A percentile compares a stretch with the other conserved stretches of the same genome.
These are phyloP conservation scores for Dendryphion nanum DNA, from an alignment of 2,329 filamentous ascomycete species.

Conservation along the genomic window DNA sequence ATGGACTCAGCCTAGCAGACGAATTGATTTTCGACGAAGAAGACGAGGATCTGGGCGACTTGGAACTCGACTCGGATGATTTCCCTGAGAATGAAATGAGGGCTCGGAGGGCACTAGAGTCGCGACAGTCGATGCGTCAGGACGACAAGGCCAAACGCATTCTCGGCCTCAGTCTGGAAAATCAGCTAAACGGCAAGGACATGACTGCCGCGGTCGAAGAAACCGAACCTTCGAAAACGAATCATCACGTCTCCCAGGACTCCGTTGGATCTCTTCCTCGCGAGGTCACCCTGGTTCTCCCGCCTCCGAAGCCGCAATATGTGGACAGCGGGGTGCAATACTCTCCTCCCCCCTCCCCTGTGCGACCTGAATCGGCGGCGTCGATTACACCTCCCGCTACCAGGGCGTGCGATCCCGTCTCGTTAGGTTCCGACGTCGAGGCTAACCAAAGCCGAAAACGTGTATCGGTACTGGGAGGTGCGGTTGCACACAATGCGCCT, in stretches of 20 bases:
- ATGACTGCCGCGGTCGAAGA: constrained; percentile 17
- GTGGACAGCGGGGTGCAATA: constrained; percentile 77
- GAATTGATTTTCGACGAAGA: constrained; percentile 86
- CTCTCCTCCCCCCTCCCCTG: constrained; percentile 77
- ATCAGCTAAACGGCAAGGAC: constrained; percentile 23
- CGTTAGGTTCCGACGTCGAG: constrained; percentile 54
- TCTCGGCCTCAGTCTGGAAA: constrained; percentile 39
- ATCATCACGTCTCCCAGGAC: constrained; percentile 23
- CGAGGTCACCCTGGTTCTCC: constrained; percentile 30
- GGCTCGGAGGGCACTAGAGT: constrained; percentile 39
- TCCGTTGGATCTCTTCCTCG: constrained; percentile 21
- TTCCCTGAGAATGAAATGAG: constrained; percentile 43
- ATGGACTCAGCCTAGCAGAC: constrained; percentile 79
- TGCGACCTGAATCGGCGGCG: constrained; percentile 28
- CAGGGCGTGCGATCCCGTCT: constrained; percentile 21
- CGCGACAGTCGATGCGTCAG: constrained; percentile 40
- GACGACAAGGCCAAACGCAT: constrained; percentile 49
- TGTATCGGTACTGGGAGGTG: constrained; percentile 44
- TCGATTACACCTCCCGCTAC: constrained; percentile 9
- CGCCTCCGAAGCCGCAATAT: constrained; percentile 53
- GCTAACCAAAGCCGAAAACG: constrained; percentile 73
- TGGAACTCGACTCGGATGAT: constrained; percentile 68
- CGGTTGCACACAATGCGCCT: constrained; percentile 3
- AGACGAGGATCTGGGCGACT: constrained; percentile 54
- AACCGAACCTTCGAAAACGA: constrained; percentile 20